Base-by-base conservation (phyloP, 805 yeast genomes). In the Candida hungchunana region DNA sequence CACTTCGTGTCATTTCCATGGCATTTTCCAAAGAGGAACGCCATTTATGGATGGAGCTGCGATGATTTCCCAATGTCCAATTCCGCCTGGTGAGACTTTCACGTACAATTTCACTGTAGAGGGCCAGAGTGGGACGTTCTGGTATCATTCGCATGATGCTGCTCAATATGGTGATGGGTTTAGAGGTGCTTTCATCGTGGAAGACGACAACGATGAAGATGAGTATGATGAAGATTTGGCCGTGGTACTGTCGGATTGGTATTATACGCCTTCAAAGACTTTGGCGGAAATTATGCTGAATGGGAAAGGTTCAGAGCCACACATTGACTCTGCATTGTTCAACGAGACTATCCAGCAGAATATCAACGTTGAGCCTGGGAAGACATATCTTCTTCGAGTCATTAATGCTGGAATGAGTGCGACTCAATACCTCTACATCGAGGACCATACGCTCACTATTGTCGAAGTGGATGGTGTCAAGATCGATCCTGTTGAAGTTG, bases 21-120 rank as follows among this genome's bases (percentile, higher is more conserved):
- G 98, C 38, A 56, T 93, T 56, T 93, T 83, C 77, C 69, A 64
- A 46, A 71, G 79, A 47, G 84, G 82, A 18, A 63, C 89, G 12
- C 67, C 58, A 50, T 79, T 72, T 55, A 82, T 83, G 90, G 98
- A 90, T 60, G 98, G 98, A 40, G 94, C 96, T 12, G 83, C 82
- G 51, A 67, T 75, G 75, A 69, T 90, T 30, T 77, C 85, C 23
- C 97, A 90, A 63, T 44, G 48, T 18, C 48, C 74, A 2, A 68
- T 75, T n/a, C 53, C 53, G 6, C 63, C 69, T 8, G 75, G 73
- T 1, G 55, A 50, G 7, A 38, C 55, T 3, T 72, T 63, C 50
- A 54, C 60, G 1, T 71, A 75, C 43, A 48, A 56, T 27, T 73
- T 74, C 48, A 62, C 62, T 13, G 52, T 62, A 6, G 39, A 31